Evolutionary conservation across 768 basidiomycete genomes (phyloP).

Genomic region (Leccinellum luteum): DNA sequence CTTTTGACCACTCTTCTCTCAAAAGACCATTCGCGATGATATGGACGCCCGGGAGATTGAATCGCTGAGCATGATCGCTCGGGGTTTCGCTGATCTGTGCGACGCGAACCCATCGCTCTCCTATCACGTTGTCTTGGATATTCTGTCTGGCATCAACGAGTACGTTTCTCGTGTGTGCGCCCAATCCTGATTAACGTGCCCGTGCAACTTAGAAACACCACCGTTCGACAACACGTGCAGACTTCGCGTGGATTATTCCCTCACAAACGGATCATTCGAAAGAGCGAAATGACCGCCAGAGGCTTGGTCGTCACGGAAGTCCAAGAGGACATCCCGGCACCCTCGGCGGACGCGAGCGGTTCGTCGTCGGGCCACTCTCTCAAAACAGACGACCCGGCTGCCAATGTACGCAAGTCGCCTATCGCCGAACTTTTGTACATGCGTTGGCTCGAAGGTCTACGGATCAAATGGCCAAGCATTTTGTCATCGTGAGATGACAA

Average conservation of each 20-base stretch:
- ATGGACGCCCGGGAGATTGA: conserved; percentile 89
- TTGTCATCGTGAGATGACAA: conserved; percentile 40
- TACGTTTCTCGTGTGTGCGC: conserved; percentile 39
- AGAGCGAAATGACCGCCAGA: conserved; percentile 81
- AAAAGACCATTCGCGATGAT: conserved; percentile 71
- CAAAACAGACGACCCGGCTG: conserved; percentile 39
- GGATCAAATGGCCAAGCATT: conserved; percentile 85
- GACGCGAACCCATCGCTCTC: conserved; percentile 81
- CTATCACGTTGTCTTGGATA: conserved; percentile 85
- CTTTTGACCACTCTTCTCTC: conserved; percentile 4
- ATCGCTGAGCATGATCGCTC: conserved; percentile 82
- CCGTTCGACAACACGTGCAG: conserved; percentile 81
- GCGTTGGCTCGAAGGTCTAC: conserved; percentile 92
- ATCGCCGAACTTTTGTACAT: conserved; percentile 96
- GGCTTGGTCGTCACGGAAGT: conserved; percentile 84
- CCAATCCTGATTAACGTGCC: conserved; percentile 4
- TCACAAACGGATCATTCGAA: conserved; percentile 72
- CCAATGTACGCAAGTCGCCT: conserved; percentile 68
- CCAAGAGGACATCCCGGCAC: conserved; percentile 63
- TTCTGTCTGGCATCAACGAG: conserved; percentile 90
- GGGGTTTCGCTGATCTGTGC: conserved; percentile 86
- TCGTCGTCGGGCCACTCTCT: conserved; percentile 27
- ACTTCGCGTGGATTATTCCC: conserved; percentile 80
- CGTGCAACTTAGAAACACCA: conserved; percentile 54
- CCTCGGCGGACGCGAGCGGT: conserved; percentile 38